Percentiles rank a stretch among this genome's conserved stretches.
phyloP scores from a whole-genome alignment of 345 rosid genomes.

The Streptanthus diversifolius region DNA sequence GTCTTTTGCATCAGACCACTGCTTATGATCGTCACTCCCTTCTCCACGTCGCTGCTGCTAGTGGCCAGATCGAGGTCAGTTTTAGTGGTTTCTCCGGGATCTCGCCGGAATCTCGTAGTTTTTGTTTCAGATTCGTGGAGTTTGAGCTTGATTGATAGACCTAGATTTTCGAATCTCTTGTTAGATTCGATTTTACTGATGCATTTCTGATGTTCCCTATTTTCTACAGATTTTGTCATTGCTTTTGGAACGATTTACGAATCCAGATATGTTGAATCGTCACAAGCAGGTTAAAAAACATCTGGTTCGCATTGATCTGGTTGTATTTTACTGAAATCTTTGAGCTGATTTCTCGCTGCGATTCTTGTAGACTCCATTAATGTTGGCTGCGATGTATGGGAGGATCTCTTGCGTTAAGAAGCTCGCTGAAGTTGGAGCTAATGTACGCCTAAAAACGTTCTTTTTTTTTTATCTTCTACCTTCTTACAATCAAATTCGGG shows the following conservation, averaged over 20 bases:
- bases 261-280: constrained; percentile 83
- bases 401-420: constrained; percentile 73
- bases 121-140: background rate
- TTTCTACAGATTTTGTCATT: constrained; percentile 65
- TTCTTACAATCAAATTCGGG: background rate
- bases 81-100: background rate
- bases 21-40: constrained; percentile 79
- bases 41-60: constrained; percentile 92
- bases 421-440: constrained; percentile 93
- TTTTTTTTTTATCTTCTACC: background rate
- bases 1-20: constrained; percentile 51
- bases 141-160: background rate
- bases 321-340: background rate
- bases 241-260: constrained; percentile 68
- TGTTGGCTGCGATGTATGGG: constrained; percentile 98
- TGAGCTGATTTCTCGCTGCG: background rate
- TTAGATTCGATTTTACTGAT: constrained; percentile 23
- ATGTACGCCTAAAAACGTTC: constrained; percentile 46
- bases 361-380: constrained; percentile 72
- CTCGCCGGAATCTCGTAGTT: constrained; percentile 13
- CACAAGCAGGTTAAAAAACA: constrained; percentile 68
- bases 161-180: background rate
- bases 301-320: constrained; percentile 8
- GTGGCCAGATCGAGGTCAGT: constrained; percentile 94
- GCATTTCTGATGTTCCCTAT: background rate